Conservation (phyloP, 2,329 filamentous ascomycete species). For the Penicillium sp. region DNA sequence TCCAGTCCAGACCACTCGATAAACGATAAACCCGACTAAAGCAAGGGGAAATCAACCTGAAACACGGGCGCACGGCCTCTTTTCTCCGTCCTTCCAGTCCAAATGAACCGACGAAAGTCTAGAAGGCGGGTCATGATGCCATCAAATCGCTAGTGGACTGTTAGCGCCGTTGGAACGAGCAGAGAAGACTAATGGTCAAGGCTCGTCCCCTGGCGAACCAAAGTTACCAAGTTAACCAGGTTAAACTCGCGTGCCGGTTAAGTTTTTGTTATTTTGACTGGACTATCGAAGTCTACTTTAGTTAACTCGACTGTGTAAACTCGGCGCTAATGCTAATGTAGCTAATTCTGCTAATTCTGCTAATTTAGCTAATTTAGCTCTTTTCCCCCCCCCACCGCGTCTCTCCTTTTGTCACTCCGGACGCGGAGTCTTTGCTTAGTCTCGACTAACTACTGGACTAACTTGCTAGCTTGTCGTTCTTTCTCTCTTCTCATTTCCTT, state of each 20-base stretch:
- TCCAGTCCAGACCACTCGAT: background rate
- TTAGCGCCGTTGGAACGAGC: background rate
- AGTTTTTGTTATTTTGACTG: background rate
- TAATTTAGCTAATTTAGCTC: no score
- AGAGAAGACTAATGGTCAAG: background rate
- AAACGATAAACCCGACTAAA: background rate
- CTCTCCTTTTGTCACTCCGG: background rate
- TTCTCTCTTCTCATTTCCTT: background rate
- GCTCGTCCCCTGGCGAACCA: slow-evolving; percentile 3
- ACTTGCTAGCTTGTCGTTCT: background rate
- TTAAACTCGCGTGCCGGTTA: background rate
- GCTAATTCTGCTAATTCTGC: no score
- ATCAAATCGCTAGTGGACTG: background rate
- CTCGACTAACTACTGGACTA: no score
- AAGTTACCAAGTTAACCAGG: background rate
- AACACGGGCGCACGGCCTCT: slow-evolving; percentile 15
- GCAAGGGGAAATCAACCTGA: slow-evolving; percentile 25
- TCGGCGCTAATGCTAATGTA: no score
- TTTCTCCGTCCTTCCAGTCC: background rate
- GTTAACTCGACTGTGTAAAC: no score
- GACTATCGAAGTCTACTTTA: no score
- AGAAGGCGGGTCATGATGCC: background rate
- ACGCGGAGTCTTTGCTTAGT: background rate
- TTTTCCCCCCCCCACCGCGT: no score
- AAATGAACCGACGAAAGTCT: background rate